Evolutionary conservation across 2,329 filamentous ascomycete genomes (phyloP).

Genomic region (Scedosporium apiospermum): DNA sequence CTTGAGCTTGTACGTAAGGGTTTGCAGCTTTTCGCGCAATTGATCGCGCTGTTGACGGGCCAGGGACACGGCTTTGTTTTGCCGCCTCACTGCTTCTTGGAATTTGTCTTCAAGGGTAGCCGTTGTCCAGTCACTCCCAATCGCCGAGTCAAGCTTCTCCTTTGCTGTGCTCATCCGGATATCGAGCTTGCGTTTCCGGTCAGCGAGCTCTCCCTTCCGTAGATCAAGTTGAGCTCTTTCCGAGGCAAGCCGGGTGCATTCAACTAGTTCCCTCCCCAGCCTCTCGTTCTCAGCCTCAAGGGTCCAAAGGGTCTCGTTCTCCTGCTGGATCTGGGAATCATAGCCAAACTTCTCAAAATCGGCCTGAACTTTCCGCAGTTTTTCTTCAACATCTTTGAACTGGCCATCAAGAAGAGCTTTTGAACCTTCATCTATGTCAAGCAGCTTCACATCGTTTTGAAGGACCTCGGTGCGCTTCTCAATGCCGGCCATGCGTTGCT

Average conservation of each 20-base stretch:
- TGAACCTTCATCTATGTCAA: slow-evolving; percentile 77
- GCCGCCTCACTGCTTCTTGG: slow-evolving; percentile 50
- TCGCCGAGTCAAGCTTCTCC: slow-evolving; percentile 53
- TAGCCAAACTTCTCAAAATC: slow-evolving; percentile 55
- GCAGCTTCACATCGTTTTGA: slow-evolving; percentile 59
- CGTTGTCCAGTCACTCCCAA: slow-evolving; percentile 60
- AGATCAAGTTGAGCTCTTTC: slow-evolving; percentile 79
- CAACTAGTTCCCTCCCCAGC: slow-evolving; percentile 70
- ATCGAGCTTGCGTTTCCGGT: slow-evolving; percentile 64
- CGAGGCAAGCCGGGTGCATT: slow-evolving; percentile 70
- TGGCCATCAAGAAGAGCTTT: slow-evolving; percentile 69
- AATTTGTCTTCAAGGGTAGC: slow-evolving; percentile 63
- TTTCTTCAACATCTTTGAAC: slow-evolving; percentile 57
- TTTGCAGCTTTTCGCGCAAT: slow-evolving; percentile 62
- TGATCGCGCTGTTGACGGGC: slow-evolving; percentile 63
- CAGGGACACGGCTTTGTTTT: slow-evolving; percentile 48
- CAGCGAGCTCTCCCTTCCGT: slow-evolving; percentile 68
- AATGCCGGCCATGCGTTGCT: slow-evolving; percentile 61
- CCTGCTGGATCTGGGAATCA: slow-evolving; percentile 60
- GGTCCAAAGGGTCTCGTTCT: slow-evolving; percentile 54
- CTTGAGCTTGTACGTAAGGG: slow-evolving; percentile 64
- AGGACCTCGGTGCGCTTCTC: slow-evolving; percentile 59
- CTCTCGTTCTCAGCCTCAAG: slow-evolving; percentile 64
- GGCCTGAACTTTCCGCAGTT: slow-evolving; percentile 52
- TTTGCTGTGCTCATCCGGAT: slow-evolving; percentile 69